These are phyloP conservation scores for Gentiana macrophylla DNA, from an alignment of 257 asterid species.

Conservation along the genomic window DNA sequence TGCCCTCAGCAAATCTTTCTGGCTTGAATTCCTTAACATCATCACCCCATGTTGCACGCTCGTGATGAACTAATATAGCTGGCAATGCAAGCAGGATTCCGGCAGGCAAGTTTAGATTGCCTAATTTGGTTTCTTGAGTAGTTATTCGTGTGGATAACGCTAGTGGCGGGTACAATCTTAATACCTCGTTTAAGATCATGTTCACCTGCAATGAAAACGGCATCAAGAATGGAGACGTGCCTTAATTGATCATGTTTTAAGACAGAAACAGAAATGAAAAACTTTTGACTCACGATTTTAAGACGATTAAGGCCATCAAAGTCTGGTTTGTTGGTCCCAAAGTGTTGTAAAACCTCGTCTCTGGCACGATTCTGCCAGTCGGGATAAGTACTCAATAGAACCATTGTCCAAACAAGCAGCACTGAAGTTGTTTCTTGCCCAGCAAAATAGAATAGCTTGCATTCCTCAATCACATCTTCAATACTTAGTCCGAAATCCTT, in stretches of 20 bases:
- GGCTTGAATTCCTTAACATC: conserved; percentile 20
- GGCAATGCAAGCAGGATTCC: conserved; percentile 8
- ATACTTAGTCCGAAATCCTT: conserved; percentile 13
- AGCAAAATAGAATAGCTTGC: conserved; percentile 19
- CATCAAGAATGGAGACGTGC: too few relatives aligned
- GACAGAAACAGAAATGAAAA: too few relatives aligned
- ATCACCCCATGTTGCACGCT: conserved; percentile 16
- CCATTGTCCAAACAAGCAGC: conserved; percentile 13
- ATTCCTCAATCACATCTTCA: conserved; percentile 13
- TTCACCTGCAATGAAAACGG: conserved; percentile 1
- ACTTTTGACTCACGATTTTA: conserved; percentile 7
- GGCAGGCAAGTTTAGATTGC: conserved; percentile 9
- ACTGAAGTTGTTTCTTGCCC: conserved; percentile 21
- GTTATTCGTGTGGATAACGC: neutral
- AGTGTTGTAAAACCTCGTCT: conserved; percentile 15
- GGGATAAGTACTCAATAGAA: conserved; percentile 11
- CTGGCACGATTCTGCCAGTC: conserved; percentile 17
- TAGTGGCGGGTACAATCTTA: conserved; percentile 9
- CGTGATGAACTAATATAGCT: conserved; percentile 14
- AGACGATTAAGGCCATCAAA: conserved; percentile 16
- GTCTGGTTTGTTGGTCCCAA: conserved; percentile 5
- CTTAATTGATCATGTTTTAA: too few relatives aligned
- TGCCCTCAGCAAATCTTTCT: conserved; percentile 24
- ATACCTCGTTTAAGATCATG: conserved; percentile 13
- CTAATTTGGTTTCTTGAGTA: conserved; percentile 9